Conservation (phyloP, 345 rosid genomes). For the Rhizophora mangle region DNA sequence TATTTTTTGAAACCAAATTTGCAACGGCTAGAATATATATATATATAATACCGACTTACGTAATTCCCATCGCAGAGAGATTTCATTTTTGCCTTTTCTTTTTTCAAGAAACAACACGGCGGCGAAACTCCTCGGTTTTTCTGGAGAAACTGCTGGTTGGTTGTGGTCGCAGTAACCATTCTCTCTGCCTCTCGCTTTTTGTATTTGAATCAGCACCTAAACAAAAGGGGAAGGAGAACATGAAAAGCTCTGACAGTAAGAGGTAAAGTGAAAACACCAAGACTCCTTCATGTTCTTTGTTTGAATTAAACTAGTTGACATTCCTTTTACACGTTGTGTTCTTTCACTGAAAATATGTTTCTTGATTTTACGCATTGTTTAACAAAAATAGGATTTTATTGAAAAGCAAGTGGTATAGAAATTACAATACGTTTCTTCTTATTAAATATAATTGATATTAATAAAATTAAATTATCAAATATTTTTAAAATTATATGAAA, state of each 20-base stretch:
- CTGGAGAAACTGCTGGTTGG: conserved; percentile 24
- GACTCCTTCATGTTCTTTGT: too few relatives aligned
- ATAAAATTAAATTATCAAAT: too few relatives aligned
- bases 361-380: background rate
- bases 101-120: too few relatives aligned
- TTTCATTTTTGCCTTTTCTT: too few relatives aligned
- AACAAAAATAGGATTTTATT: too few relatives aligned
- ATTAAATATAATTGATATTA: too few relatives aligned
- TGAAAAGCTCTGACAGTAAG: conserved; percentile 15
- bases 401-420: too few relatives aligned
- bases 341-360: background rate
- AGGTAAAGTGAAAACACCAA: conserved; percentile 26
- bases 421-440: too few relatives aligned
- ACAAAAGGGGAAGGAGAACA: conserved; percentile 16
- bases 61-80: background rate
- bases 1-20: background rate
- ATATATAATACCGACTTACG: background rate
- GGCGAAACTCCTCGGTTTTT: conserved; percentile 26
- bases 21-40: background rate
- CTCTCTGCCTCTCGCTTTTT: conserved; percentile 34
- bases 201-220: conserved; percentile 34
- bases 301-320: too few relatives aligned
- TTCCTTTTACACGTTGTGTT: background rate
- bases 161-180: conserved; percentile 42
- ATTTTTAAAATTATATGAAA: too few relatives aligned